A percentile compares a stretch with the other conserved stretches of the same genome.
phyloP scores from a whole-genome alignment of 306 rosid genomes.

The Prinsepia uniflora region DNA sequence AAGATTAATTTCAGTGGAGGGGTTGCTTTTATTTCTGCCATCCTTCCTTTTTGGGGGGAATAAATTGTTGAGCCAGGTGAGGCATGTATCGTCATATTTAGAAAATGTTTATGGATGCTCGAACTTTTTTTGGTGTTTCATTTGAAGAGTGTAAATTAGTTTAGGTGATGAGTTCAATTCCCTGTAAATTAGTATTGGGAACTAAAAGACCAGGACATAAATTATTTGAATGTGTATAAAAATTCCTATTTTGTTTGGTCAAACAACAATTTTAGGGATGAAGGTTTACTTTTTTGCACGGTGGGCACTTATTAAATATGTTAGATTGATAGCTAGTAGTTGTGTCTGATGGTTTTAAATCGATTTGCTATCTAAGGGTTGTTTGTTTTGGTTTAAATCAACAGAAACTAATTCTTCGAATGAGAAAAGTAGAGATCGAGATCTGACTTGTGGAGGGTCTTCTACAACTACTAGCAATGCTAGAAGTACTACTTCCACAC shows the following conservation, averaged over 20 bases:
- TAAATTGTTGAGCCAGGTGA: slow-evolving; percentile 15
- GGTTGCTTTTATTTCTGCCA: neutral
- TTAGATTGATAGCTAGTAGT: slow-evolving; percentile 9
- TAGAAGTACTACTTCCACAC: slow-evolving; percentile 68
- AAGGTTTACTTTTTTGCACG: neutral
- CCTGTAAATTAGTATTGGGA: neutral
- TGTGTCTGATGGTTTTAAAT: slow-evolving; percentile 3
- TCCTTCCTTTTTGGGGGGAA: neutral
- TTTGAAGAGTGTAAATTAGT: neutral
- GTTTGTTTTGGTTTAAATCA: slow-evolving; percentile 29
- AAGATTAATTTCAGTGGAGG: neutral
- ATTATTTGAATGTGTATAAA: too few species aligned
- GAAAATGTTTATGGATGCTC: neutral
- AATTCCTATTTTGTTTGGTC: neutral
- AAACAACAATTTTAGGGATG: neutral
- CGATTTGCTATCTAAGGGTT: slow-evolving; percentile 9
- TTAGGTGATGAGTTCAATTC: neutral
- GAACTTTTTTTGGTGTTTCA: neutral
- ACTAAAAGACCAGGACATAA: neutral
- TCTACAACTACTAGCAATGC: slow-evolving; percentile 61
- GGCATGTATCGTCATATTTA: slow-evolving; percentile 1
- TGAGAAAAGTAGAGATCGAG: slow-evolving; percentile 52
- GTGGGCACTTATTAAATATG: neutral
- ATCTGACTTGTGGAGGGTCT: slow-evolving; percentile 47
- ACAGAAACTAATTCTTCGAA: slow-evolving; percentile 47